Conservation (phyloP, 352 stramenopile species). For the Phytopythium boreale region DNA sequence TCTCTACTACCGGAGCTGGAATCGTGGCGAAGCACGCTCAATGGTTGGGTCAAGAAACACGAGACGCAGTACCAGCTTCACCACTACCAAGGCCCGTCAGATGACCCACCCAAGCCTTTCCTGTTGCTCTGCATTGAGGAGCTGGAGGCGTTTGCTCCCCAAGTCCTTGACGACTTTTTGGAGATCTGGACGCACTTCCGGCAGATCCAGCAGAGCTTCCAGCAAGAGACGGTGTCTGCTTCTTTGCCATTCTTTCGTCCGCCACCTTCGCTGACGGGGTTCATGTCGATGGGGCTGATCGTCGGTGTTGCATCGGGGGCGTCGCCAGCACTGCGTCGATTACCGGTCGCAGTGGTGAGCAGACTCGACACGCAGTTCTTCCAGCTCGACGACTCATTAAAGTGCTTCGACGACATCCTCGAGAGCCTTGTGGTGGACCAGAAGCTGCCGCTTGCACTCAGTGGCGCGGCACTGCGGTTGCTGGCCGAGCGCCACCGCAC, state of each 20-base stretch:
- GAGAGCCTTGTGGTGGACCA: conserved; percentile 66
- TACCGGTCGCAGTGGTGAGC: conserved; percentile 51
- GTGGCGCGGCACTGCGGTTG: conserved; percentile 40
- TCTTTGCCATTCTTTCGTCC: not conserved
- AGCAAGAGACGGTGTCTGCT: conserved; percentile 12
- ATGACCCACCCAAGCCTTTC: conserved; percentile 27
- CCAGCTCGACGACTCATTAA: conserved; percentile 68
- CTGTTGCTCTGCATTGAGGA: conserved; percentile 77
- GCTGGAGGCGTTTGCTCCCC: conserved; percentile 55
- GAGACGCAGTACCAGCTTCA: conserved; percentile 37
- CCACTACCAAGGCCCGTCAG: not conserved
- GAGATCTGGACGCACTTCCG: conserved; percentile 64
- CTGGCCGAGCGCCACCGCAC: conserved; percentile 45
- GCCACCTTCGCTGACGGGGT: conserved; percentile 1
- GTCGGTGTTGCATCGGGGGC: conserved; percentile 65
- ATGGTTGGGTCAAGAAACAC: conserved; percentile 12
- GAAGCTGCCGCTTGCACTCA: conserved; percentile 53
- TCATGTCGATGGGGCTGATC: conserved; percentile 50
- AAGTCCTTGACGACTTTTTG: conserved; percentile 66
- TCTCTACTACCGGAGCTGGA: not conserved
- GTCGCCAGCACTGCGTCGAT: conserved; percentile 59
- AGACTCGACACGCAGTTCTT: conserved; percentile 77
- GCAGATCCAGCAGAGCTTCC: conserved; percentile 10
- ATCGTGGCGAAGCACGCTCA: not conserved
- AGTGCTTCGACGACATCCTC: conserved; percentile 72